Evolutionary conservation across 2,329 filamentous ascomycete genomes (phyloP).

Genomic region (Calonectria naviculata): DNA sequence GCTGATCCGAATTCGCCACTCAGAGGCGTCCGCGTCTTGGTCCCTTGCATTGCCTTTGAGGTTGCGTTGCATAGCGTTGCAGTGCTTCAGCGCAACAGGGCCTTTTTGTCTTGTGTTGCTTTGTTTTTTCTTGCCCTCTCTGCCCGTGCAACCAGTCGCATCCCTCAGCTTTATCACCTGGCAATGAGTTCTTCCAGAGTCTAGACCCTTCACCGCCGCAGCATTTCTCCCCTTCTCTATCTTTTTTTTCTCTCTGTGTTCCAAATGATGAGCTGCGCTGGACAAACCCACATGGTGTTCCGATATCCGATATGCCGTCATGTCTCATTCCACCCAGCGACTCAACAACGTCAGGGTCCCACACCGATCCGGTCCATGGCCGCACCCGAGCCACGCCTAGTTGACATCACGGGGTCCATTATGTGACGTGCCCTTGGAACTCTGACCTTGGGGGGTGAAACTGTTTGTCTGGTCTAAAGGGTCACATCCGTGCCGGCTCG

Average conservation of each 20-base stretch:
- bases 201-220: not conserved
- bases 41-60: conserved; percentile 4
- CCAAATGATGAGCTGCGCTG: not conserved
- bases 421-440: conserved; percentile 11
- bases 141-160: not conserved
- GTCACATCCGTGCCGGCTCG: conserved; percentile 8
- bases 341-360: conserved; percentile 16
- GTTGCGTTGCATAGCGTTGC: conserved; percentile 1
- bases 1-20: conserved; percentile 5
- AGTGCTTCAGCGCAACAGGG: conserved; percentile 12
- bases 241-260: conserved; percentile 1
- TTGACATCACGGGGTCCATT: conserved; percentile 15
- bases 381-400: not conserved
- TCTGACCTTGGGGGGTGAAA: not conserved
- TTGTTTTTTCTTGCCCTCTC: not conserved
- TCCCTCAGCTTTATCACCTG: not conserved
- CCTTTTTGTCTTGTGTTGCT: not conserved
- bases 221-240: not conserved
- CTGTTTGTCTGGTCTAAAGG: not conserved
- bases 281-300: not conserved
- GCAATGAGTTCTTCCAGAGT: not conserved
- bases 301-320: conserved; percentile 31
- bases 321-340: conserved; percentile 31
- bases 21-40: not conserved
- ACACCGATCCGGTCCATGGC: conserved; percentile 6